A percentile compares a stretch with the other conserved stretches of the same genome.
Conservation (phyloP, 1,284 basidiomycete genomes). For the Chalciporus piperatoides region DNA sequence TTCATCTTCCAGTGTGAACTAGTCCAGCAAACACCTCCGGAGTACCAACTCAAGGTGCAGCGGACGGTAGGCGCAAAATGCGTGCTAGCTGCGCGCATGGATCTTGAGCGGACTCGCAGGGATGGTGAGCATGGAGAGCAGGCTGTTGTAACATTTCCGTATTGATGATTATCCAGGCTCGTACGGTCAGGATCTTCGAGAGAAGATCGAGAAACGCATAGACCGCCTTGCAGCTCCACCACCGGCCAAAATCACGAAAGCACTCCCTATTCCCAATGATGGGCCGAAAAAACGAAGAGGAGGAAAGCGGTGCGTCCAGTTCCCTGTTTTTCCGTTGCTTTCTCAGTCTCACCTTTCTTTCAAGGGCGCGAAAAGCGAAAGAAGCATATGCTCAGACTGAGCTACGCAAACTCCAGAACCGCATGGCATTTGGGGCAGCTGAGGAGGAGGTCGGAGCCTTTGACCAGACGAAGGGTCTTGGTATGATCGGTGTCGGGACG, state of each 20-base stretch:
- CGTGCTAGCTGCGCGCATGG: conserved; percentile 89
- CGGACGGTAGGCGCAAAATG: conserved; percentile 92
- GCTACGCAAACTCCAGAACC: conserved; percentile 93
- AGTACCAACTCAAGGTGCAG: conserved; percentile 90
- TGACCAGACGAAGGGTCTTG: conserved; percentile 94
- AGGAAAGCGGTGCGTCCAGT: conserved; percentile 71
- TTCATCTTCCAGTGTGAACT: conserved; percentile 94
- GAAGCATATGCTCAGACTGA: conserved; percentile 98
- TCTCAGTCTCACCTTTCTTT: conserved; percentile 3
- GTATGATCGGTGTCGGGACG: conserved; percentile 87
- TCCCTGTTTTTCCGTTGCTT: background rate
- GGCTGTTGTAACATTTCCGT: background rate
- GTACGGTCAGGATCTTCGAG: conserved; percentile 78
- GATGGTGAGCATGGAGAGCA: conserved; percentile 53
- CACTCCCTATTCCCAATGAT: conserved; percentile 94
- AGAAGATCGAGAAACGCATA: conserved; percentile 88
- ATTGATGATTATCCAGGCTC: conserved; percentile 43
- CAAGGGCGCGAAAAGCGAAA: conserved; percentile 91
- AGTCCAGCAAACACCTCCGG: conserved; percentile 82
- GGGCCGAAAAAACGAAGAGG: conserved; percentile 94
- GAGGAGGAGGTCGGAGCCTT: conserved; percentile 96
- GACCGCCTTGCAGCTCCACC: conserved; percentile 93
- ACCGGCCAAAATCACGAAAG: conserved; percentile 91
- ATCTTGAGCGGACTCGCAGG: conserved; percentile 73
- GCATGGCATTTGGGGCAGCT: conserved; percentile 93